Evolutionary conservation across 257 asterid species (phyloP), one percentile per base, ranked within the genome.

Genomic region (Solanum clarkiae): DNA sequence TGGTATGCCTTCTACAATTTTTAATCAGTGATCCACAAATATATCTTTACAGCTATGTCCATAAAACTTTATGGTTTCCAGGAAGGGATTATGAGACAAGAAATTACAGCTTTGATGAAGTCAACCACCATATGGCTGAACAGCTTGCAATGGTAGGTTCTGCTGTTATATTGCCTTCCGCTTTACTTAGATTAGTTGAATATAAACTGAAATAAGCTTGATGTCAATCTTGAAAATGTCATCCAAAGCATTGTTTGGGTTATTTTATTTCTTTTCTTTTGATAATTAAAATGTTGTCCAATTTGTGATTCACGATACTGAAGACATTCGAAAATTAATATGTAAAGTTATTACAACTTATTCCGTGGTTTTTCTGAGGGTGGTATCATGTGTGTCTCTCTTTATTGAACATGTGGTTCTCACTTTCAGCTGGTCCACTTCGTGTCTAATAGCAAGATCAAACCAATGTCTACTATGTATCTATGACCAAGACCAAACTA

Each of bases 41-140:
- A 62, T 51, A 10, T 70, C 16, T 47, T 40, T 79, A 59, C 70
- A 36, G 62, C 29, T 77, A 69, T 53, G 84, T 54, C 26, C 17
- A 11, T 77, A 26, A 69, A 81, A 79, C 53, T 88, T 40, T 49
- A 49, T 85, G 82, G 81, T 60, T 85, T 86, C 84, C 93, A 97
- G 99, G 98, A 87, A 91, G 98, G 93, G 98, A 97, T 56, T 95
- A 97, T 24, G 98, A 93, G 90, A 97, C 98, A 54, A 92, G 99
- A 88, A 97, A 97, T 93, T 97, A 89, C 87, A 92, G 98, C 88
- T 93, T 95, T 87, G 99, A 97, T 88, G 98, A 94, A 86, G 99
- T 92, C 89, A 95, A 97, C 90, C 97, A 90, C 87, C 90, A 92
- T 84, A 95, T 97, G 96, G 98, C 97, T 75, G 92, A 91, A 89